These are phyloP conservation scores for Saccharomyces pastorianus DNA, from an alignment of 1,139 yeast genomes.

Conservation along the genomic window DNA sequence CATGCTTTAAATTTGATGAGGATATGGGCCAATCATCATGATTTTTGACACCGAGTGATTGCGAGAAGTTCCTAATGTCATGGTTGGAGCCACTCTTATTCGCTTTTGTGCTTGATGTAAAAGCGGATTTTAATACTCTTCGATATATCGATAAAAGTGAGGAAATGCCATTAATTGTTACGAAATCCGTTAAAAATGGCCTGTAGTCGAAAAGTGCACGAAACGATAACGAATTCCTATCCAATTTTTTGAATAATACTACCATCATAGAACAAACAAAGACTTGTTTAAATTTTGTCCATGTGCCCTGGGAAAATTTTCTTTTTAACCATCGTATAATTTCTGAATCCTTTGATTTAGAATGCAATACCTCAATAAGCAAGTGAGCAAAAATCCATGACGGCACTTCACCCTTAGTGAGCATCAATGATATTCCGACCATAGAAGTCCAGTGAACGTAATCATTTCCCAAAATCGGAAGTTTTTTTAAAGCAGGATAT, in stretches of 20 bases:
- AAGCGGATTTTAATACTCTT: conserved; percentile 9
- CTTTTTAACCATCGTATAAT: background rate
- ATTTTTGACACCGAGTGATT: conserved; percentile 2
- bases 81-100: background rate
- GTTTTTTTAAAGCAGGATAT: background rate
- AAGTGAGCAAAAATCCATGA: background rate
- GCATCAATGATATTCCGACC: background rate
- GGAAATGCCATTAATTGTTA: conserved; percentile 14
- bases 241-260: conserved; percentile 5
- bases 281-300: conserved; percentile 10
- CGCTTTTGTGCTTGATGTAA: conserved; percentile 3
- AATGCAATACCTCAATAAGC: background rate
- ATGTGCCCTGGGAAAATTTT: background rate
- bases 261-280: conserved; percentile 14
- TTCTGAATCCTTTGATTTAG: background rate
- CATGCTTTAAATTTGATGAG: conserved; percentile 16
- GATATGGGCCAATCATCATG: conserved; percentile 9
- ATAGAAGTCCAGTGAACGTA: background rate
- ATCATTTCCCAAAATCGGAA: background rate
- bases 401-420: background rate
- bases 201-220: conserved; percentile 13
- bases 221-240: conserved; percentile 3
- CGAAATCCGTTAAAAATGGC: conserved; percentile 14
- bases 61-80: background rate
- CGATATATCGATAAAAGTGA: conserved; percentile 13